Evolutionary conservation across 306 rosid genomes (phyloP).

Genomic region (Crotalaria pallida): DNA sequence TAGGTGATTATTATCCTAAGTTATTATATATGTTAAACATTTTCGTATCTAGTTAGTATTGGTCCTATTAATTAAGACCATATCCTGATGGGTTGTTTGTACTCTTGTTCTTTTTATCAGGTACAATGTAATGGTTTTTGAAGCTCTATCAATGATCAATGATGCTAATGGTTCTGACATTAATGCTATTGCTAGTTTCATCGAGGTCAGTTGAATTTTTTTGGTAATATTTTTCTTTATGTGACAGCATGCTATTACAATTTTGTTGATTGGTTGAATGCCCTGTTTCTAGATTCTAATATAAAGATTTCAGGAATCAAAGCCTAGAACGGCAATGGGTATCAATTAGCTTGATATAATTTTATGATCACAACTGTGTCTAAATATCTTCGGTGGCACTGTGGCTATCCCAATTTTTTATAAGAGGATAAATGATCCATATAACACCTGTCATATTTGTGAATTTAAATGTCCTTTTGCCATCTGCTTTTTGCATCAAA

Average conservation of each 20-base stretch:
- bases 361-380: neutral
- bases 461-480: neutral
- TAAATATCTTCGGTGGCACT: neutral
- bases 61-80: neutral
- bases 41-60: no score
- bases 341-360: neutral
- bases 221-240: neutral
- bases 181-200: conserved; percentile 58
- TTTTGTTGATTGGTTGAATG: neutral
- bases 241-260: neutral
- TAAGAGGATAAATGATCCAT: neutral
- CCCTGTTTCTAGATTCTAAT: neutral
- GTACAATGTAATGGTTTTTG: conserved; percentile 64
- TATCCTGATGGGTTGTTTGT: neutral
- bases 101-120: conserved; percentile 32
- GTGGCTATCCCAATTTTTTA: no score
- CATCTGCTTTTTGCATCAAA: neutral
- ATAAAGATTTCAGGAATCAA: neutral
- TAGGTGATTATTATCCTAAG: neutral
- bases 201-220: conserved; percentile 54
- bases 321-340: neutral
- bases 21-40: neutral
- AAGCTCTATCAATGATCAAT: conserved; percentile 58
- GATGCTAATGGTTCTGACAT: conserved; percentile 71
- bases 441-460: neutral